Evolutionary conservation across 2,329 filamentous ascomycete species (phyloP).

Genomic region (Didymella glomerata): DNA sequence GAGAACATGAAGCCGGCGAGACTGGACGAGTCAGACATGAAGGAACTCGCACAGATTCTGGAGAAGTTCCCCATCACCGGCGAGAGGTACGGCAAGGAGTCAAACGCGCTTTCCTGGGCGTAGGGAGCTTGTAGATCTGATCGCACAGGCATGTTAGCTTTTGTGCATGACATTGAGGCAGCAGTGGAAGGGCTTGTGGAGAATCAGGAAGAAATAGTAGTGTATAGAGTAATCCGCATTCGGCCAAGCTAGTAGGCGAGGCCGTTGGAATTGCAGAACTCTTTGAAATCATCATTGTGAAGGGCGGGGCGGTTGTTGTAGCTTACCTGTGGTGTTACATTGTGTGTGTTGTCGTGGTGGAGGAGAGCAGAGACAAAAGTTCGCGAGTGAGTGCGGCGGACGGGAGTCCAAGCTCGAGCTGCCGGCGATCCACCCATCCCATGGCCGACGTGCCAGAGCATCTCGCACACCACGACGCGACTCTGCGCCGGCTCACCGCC

Average conservation of each 20-base stretch:
- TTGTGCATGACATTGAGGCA: conserved; percentile 2
- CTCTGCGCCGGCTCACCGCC: conserved; percentile 14
- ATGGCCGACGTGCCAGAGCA: conserved; percentile 10
- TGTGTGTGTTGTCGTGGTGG: conserved; percentile 6
- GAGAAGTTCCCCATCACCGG: conserved; percentile 56
- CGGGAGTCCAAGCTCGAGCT: conserved; percentile 1
- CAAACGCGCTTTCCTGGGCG: conserved; percentile 16
- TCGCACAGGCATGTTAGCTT: conserved; percentile 22
- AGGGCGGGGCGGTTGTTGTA: background rate
- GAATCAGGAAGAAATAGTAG: conserved; percentile 60
- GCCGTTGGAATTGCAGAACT: conserved; percentile 62
- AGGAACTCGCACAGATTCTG: conserved; percentile 61
- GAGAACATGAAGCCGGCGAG: conserved; percentile 69
- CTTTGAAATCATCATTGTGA: conserved; percentile 55
- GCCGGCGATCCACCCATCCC: conserved; percentile 2
- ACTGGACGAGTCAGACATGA: conserved; percentile 58
- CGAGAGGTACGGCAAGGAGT: conserved; percentile 48
- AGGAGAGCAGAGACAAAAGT: conserved; percentile 11
- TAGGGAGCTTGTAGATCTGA: background rate
- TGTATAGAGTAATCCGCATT: conserved; percentile 57
- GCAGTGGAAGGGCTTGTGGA: background rate
- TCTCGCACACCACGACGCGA: conserved; percentile 4
- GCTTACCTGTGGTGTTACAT: conserved; percentile 25
- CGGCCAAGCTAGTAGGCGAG: conserved; percentile 43
- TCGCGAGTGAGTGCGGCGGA: conserved; percentile 10